These are phyloP conservation scores for Leishmania lainsoni DNA, from an alignment of 208 protist genomes.

Conservation along the genomic window DNA sequence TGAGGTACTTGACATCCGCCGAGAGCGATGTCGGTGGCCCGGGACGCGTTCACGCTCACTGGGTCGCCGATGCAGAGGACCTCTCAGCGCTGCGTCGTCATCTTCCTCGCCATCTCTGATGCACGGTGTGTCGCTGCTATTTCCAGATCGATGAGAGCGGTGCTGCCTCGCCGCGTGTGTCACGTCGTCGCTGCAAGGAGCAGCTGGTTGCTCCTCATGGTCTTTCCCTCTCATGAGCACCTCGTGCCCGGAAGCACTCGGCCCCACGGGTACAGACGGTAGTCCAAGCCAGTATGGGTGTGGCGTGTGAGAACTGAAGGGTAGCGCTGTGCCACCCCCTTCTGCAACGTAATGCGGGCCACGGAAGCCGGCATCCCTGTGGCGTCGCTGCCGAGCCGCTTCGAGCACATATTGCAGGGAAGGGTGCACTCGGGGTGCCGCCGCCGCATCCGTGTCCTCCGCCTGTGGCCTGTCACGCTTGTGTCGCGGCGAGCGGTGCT, in stretches of 20 bases:
- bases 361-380: neutral
- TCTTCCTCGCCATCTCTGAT: neutral
- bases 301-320: neutral
- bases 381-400: neutral
- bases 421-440: neutral
- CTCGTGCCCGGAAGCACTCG: neutral
- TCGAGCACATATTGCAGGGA: neutral
- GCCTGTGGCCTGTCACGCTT: neutral
- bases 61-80: neutral
- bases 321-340: neutral
- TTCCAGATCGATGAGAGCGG: neutral
- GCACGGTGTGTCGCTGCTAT: neutral
- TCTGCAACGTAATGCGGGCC: slow-evolving; percentile 3
- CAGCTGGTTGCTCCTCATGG: neutral
- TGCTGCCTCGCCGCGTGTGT: neutral
- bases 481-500: neutral
- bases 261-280: neutral
- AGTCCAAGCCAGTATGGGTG: neutral
- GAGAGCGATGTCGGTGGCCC: neutral
- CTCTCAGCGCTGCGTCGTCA: neutral
- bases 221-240: neutral
- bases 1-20: neutral
- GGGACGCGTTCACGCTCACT: neutral
- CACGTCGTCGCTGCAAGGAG: neutral
- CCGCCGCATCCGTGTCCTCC: neutral